Base-by-base conservation (phyloP, 1,139 yeast species). In the Taphrina flavorubra region DNA sequence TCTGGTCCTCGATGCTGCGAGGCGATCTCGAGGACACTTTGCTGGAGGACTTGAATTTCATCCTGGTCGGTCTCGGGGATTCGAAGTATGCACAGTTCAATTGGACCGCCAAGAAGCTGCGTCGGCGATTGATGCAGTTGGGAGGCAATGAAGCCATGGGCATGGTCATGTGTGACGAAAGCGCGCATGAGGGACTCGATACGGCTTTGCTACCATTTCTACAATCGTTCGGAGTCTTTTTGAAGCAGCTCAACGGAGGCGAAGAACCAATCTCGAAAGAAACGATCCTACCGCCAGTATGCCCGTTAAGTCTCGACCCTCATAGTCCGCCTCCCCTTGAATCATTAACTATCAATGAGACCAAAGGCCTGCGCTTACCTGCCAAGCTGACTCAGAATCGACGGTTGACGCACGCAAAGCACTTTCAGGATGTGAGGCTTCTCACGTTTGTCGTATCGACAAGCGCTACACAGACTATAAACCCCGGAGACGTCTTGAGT, bases 51-150 rank as follows among this genome's bases (percentile, higher is more conserved):
- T 75, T 90, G 14, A 77, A 81, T 40, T 82, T 92, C 72, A 85
- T 94, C 2, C 83, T 92, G 1, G 87, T 94, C 76, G 99, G 99
- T 0, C 79, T 95, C 1, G 99, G 99, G n/a, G 98, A 94, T 76
- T 88, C 97, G 0, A 88, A 96, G 1, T 94, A 94, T 76, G 89
- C 96, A 3, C 85, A 88, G 73, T 74, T 68, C 79, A 94, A 94
- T 78, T 87, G 87, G 82, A 97, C 97, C 13, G 85, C 89, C 47
- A 84, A 88, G 71, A 92, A 94, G 76, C 77, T 95, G 18, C 97
- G 92, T 75, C 83, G 87, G 11, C 82, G 99, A 70, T 76, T 94
- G 51, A 74, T 81, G 37, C 97, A 92, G 78, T 80, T 95, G 25
- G 99, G 99, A 0, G 97, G 95, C 5, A 73, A 73, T 0, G 96